Evolutionary conservation across 257 asterid genomes (phyloP).

Genomic region (Ligustrum vulgare): DNA sequence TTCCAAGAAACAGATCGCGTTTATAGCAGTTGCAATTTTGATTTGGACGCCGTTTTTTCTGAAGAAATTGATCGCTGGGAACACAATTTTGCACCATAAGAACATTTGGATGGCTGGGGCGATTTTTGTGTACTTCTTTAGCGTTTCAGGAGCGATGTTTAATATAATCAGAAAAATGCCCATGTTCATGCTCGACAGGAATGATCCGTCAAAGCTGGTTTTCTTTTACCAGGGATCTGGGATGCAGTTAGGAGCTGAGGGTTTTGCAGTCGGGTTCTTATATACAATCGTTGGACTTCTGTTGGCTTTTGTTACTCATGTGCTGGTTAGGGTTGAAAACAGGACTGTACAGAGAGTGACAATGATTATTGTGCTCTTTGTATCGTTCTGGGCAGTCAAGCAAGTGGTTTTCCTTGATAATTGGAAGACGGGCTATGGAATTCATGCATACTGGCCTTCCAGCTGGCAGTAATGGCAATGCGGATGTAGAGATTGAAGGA

Average conservation of each 20-base stretch:
- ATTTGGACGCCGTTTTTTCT: slow-evolving; percentile 60
- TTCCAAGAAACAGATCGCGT: slow-evolving; percentile 55
- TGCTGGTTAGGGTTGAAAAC: slow-evolving; percentile 54
- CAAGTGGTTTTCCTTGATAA: slow-evolving; percentile 82
- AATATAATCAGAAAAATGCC: slow-evolving; percentile 95
- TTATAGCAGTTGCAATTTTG: slow-evolving; percentile 42
- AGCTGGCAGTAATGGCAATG: slow-evolving; percentile 60
- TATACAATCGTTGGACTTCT: slow-evolving; percentile 82
- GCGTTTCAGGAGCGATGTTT: slow-evolving; percentile 92
- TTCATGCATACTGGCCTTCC: slow-evolving; percentile 87
- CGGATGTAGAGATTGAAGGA: neutral
- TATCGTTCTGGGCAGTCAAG: slow-evolving; percentile 65
- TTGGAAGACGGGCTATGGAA: slow-evolving; percentile 93
- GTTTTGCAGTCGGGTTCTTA: slow-evolving; percentile 76
- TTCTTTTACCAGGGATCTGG: slow-evolving; percentile 90
- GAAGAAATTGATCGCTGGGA: slow-evolving; percentile 55
- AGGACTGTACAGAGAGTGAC: slow-evolving; percentile 47
- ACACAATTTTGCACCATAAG: slow-evolving; percentile 68
- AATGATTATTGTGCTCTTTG: slow-evolving; percentile 43
- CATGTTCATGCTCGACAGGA: slow-evolving; percentile 65
- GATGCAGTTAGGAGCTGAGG: slow-evolving; percentile 96
- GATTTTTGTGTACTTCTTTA: slow-evolving; percentile 80
- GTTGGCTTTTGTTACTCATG: slow-evolving; percentile 68
- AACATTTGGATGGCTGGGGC: slow-evolving; percentile 83
- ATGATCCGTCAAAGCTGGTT: slow-evolving; percentile 64